Conservation (phyloP, 1,139 yeast genomes). For the Magnusiomyces sp. region DNA sequence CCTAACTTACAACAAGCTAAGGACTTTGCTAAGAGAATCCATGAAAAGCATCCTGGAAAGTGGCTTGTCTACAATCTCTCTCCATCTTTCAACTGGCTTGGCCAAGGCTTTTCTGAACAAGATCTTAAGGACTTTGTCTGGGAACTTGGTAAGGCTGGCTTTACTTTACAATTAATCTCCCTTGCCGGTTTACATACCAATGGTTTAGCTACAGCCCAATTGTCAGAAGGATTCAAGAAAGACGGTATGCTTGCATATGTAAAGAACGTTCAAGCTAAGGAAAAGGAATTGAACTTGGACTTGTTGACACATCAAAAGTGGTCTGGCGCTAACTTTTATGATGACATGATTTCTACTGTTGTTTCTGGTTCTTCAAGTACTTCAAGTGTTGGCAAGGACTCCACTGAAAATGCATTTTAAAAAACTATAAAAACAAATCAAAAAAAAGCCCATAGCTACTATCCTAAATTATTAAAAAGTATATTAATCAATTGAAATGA, state of each 20-base stretch:
- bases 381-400: conserved; percentile 40
- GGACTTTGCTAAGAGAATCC: conserved; percentile 41
- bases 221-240: conserved; percentile 39
- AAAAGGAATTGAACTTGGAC: conserved; percentile 41
- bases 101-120: conserved; percentile 43
- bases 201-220: conserved; percentile 44
- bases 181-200: conserved; percentile 48
- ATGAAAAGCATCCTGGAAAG: conserved; percentile 41
- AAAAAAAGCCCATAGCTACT: no score
- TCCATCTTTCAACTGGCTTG: conserved; percentile 53
- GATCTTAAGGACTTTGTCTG: conserved; percentile 43
- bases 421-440: not conserved
- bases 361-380: conserved; percentile 42
- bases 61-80: conserved; percentile 51
- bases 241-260: conserved; percentile 54
- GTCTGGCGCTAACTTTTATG: conserved; percentile 51
- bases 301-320: conserved; percentile 51
- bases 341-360: conserved; percentile 38
- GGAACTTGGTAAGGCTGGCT: conserved; percentile 49
- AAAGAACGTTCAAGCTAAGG: conserved; percentile 41
- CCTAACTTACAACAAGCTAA: conserved; percentile 47
- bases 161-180: conserved; percentile 45
- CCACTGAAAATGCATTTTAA: conserved; percentile 35
- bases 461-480: no score
- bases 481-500: no score